Evolutionary conservation across 306 rosid genomes (phyloP).

Genomic region (Inga leiocalycina): DNA sequence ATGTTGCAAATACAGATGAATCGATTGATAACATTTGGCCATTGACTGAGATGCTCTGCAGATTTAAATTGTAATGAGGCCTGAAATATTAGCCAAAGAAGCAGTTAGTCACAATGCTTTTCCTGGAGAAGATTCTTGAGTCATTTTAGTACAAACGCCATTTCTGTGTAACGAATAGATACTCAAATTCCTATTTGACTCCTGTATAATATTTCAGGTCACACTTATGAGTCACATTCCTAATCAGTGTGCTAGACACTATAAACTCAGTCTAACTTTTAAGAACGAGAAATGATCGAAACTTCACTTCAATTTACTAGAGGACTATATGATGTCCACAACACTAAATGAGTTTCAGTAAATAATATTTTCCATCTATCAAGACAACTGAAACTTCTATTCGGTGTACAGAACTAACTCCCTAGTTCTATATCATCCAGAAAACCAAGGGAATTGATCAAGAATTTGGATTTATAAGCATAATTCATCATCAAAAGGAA

Average conservation of each 20-base stretch:
- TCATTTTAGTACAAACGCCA: constrained; percentile 6
- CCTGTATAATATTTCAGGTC: background rate
- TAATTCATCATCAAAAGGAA: background rate
- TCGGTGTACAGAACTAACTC: too few relatives aligned
- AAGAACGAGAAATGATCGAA: constrained; percentile 9
- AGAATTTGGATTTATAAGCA: background rate
- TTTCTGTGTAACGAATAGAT: background rate
- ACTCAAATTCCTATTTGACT: constrained; percentile 12
- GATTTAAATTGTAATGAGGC: constrained; percentile 91
- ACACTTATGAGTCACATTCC: constrained; percentile 17
- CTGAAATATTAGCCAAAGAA: constrained; percentile 54
- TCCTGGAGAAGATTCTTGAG: constrained; percentile 22
- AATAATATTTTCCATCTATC: background rate
- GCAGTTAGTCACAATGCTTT: constrained; percentile 29
- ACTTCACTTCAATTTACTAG: constrained; percentile 4
- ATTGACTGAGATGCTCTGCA: constrained; percentile 89
- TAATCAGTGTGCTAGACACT: constrained; percentile 15
- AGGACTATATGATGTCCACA: constrained; percentile 13
- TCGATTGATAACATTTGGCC: constrained; percentile 65
- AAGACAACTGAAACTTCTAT: too few relatives aligned
- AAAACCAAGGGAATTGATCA: background rate
- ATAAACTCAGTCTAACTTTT: constrained; percentile 4
- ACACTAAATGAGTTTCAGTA: background rate
- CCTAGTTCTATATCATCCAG: background rate
- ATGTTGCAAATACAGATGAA: constrained; percentile 76